Conservation (phyloP, 257 asterid genomes). For the Solanum sparsipilum region DNA sequence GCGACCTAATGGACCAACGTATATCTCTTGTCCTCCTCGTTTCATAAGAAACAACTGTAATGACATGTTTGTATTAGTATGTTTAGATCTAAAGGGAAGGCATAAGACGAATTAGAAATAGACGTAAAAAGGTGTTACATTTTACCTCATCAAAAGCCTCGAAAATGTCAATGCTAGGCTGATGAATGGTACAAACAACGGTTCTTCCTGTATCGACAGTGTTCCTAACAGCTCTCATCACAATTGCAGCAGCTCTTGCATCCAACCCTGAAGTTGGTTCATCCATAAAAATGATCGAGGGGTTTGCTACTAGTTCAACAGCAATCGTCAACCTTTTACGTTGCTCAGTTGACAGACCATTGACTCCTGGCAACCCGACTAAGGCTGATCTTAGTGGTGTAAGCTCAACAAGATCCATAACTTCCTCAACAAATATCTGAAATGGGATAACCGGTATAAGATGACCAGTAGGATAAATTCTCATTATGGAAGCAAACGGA, state of each 20-base stretch:
- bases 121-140: not conserved
- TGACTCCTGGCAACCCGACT: slow-evolving; percentile 58
- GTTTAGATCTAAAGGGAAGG: not conserved
- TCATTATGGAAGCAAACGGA: not conserved
- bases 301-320: slow-evolving; percentile 60
- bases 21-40: slow-evolving; percentile 70
- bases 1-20: slow-evolving; percentile 58
- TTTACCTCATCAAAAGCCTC: slow-evolving; percentile 59
- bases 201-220: slow-evolving; percentile 61
- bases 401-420: slow-evolving; percentile 67
- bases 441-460: not conserved
- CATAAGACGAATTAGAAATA: not conserved
- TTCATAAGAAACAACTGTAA: slow-evolving; percentile 41
- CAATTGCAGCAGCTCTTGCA: slow-evolving; percentile 73
- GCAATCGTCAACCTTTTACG: slow-evolving; percentile 66
- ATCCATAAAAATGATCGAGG: slow-evolving; percentile 65
- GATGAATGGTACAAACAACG: slow-evolving; percentile 68
- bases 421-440: slow-evolving; percentile 45
- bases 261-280: slow-evolving; percentile 68
- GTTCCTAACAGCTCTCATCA: slow-evolving; percentile 60
- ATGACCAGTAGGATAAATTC: not conserved
- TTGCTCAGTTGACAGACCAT: slow-evolving; percentile 62
- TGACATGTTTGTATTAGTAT: not conserved
- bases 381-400: slow-evolving; percentile 33
- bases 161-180: slow-evolving; percentile 64